A percentile compares a stretch with the other conserved stretches of the same genome.
Conservation (phyloP, 139 green algal genomes). For the Microglena sp. region DNA sequence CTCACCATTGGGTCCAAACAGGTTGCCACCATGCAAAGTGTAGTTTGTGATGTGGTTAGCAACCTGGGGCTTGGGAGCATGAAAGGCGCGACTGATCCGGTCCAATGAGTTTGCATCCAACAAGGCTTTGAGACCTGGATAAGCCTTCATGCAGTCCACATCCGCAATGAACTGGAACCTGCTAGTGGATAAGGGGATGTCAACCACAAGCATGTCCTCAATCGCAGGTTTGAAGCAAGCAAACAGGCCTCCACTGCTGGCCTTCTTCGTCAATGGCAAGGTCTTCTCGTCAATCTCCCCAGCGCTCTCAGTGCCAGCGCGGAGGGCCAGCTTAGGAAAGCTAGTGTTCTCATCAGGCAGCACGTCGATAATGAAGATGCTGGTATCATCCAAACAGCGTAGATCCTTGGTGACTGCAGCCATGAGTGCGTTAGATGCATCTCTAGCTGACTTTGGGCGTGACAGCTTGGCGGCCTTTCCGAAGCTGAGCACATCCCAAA, state of each 20-base stretch:
- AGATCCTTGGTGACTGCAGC: not conserved
- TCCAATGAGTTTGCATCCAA: no score
- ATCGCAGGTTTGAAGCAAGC: not conserved
- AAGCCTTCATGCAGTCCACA: not conserved
- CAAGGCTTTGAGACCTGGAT: not conserved
- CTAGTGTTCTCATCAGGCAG: no score
- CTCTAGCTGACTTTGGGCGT: not conserved
- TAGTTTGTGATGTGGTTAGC: no score
- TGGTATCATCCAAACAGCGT: not conserved
- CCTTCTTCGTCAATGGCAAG: no score
- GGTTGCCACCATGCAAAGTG: no score
- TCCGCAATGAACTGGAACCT: not conserved
- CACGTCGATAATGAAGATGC: not conserved
- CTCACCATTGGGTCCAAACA: no score
- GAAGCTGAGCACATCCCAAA: conserved; percentile 75
- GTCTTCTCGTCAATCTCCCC: no score
- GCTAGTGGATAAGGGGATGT: not conserved
- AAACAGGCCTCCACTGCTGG: not conserved
- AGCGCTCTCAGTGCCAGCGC: not conserved
- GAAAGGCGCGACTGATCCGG: no score
- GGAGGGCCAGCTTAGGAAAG: not conserved
- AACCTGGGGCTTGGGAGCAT: no score
- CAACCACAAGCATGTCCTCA: not conserved
- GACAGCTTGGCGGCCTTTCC: not conserved
- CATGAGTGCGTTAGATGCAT: not conserved